Evolutionary conservation across 495 filamentous ascomycete species (phyloP).

Genomic region (Aspergillus cristatus): DNA sequence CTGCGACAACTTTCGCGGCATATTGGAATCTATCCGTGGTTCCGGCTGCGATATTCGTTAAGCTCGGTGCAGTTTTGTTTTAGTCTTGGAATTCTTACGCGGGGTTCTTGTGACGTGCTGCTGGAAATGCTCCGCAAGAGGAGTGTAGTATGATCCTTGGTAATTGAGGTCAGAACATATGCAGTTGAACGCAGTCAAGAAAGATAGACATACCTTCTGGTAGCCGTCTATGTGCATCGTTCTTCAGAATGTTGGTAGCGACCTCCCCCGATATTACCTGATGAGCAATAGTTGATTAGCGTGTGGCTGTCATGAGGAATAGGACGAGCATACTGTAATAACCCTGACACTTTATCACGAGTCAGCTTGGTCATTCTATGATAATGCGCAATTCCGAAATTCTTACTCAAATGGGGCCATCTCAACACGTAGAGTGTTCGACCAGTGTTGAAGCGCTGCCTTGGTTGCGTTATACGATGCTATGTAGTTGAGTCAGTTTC

Average conservation of each 20-base stretch:
- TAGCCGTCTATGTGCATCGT: slow-evolving; percentile 9
- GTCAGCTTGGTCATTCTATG: slow-evolving; percentile 4
- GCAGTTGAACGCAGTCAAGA: too few species aligned
- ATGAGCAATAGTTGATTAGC: too few species aligned
- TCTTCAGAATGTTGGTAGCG: slow-evolving; percentile 24
- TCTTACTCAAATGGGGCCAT: slow-evolving; percentile 18
- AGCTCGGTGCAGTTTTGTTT: too few species aligned
- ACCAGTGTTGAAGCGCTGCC: slow-evolving; percentile 21
- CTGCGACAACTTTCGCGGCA: too few species aligned
- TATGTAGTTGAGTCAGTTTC: background rate
- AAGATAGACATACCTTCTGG: slow-evolving; percentile 9
- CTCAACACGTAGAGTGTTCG: slow-evolving; percentile 21
- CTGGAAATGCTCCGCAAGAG: slow-evolving; percentile 2
- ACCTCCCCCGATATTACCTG: slow-evolving; percentile 25
- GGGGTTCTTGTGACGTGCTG: slow-evolving; percentile 2
- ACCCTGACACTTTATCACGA: too few species aligned
- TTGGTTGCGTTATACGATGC: slow-evolving; percentile 25
- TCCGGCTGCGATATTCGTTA: too few species aligned
- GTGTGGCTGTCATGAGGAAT: too few species aligned
- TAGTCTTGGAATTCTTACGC: background rate
- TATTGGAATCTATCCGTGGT: too few species aligned
- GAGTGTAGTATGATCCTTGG: background rate
- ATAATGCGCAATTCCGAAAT: too few species aligned
- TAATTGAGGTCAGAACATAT: too few species aligned
- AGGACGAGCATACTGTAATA: too few species aligned